A percentile compares a stretch with the other conserved stretches of the same genome.
These are phyloP conservation scores for Colletotrichum caudatum DNA, from an alignment of 2,329 filamentous ascomycete species.

Conservation along the genomic window DNA sequence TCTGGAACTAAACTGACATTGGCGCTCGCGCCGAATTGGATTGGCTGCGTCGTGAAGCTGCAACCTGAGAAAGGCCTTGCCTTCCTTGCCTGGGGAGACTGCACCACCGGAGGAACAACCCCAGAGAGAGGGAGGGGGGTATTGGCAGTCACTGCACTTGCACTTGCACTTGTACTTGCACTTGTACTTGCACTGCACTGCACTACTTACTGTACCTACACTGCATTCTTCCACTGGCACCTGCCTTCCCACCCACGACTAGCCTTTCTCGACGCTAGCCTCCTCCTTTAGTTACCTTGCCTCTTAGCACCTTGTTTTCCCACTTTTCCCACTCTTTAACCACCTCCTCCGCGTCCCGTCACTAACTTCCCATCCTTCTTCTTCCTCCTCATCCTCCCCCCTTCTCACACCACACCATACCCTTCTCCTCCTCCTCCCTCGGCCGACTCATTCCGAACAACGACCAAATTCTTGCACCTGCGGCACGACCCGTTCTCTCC, in stretches of 20 bases:
- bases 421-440: not conserved
- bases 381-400: constrained; percentile 36
- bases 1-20: constrained; percentile 8
- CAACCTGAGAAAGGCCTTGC: constrained; percentile 18
- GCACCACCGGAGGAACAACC: not conserved
- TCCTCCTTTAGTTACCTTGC: constrained; percentile 5
- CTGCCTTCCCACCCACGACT: constrained; percentile 24
- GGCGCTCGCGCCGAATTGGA: constrained; percentile 16
- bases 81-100: not conserved
- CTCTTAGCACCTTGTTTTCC: constrained; percentile 26
- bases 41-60: constrained; percentile 20
- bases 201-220: not conserved
- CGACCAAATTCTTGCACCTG: constrained; percentile 2
- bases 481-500: constrained; percentile 9
- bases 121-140: constrained; percentile 1
- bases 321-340: constrained; percentile 37
- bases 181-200: no score
- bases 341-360: constrained; percentile 30
- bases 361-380: constrained; percentile 26
- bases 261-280: constrained; percentile 17
- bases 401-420: constrained; percentile 33
- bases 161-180: no score
- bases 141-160: not conserved
- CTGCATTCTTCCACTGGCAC: constrained; percentile 6
- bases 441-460: constrained; percentile 34